Evolutionary conservation across 192 early-diverging fungal species (phyloP).

Genomic region (Coemansia sp.): DNA sequence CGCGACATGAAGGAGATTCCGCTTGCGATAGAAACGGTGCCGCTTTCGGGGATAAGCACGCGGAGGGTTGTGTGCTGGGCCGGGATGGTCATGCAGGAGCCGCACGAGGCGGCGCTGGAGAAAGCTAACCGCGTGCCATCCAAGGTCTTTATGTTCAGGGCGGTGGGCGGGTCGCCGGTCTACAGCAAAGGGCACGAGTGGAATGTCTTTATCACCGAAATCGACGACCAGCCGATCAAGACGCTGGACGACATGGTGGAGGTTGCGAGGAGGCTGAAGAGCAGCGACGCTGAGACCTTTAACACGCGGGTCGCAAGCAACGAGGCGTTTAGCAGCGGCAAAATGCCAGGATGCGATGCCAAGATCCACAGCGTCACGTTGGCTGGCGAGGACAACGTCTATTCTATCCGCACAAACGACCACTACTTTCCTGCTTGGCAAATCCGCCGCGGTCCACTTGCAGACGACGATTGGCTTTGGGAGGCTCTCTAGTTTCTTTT

Average conservation of each 20-base stretch:
- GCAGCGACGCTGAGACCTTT: slow-evolving; percentile 1
- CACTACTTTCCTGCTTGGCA: slow-evolving; percentile 40
- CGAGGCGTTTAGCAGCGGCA: slow-evolving; percentile 8
- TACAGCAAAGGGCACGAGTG: neutral
- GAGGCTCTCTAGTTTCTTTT: slow-evolving; percentile 19
- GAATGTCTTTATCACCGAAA: slow-evolving; percentile 24
- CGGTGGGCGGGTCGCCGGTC: neutral
- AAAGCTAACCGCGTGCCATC: slow-evolving; percentile 15
- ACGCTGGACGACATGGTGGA: slow-evolving; percentile 28
- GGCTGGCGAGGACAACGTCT: slow-evolving; percentile 17
- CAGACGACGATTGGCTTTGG: slow-evolving; percentile 27
- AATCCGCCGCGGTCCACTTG: slow-evolving; percentile 19
- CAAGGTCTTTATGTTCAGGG: slow-evolving; percentile 16
- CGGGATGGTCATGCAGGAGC: slow-evolving; percentile 34
- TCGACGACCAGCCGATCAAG: slow-evolving; percentile 13
- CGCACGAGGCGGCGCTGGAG: slow-evolving; percentile 16
- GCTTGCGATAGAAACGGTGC: slow-evolving; percentile 23
- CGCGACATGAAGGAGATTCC: slow-evolving; percentile 17
- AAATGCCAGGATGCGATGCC: slow-evolving; percentile 30
- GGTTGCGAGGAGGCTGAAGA: slow-evolving; percentile 11
- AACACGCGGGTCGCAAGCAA: slow-evolving; percentile 16
- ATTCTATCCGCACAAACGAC: slow-evolving; percentile 31
- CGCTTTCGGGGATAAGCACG: slow-evolving; percentile 9
- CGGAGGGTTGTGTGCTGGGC: slow-evolving; percentile 31
- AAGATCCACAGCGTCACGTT: slow-evolving; percentile 14